Evolutionary conservation across 2,329 filamentous ascomycete species (phyloP), one percentile per base, ranked within the genome.

Genomic region (Hypoxylon sp.): DNA sequence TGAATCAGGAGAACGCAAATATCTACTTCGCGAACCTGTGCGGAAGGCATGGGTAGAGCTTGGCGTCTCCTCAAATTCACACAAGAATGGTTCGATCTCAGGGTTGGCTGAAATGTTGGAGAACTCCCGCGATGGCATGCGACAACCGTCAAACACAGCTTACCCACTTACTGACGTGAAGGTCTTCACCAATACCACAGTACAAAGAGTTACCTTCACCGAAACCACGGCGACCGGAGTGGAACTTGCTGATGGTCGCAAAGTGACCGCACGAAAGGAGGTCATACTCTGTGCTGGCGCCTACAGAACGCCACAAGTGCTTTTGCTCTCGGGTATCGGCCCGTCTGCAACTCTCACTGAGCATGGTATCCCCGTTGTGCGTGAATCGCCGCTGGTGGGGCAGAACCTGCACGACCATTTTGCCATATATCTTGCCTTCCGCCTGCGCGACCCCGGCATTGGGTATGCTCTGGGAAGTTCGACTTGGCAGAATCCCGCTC

Each of bases 31-130:
- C 5, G 77, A 81, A 1, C 69, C 76, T 0, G 68, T 82, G 0
- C 73, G 75, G n/a, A 70, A 73, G 10, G 79, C 81, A 3, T 85
- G 82, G 82, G 70, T 74, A 6, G 82, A 84, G 68, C 79, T 83
- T 10, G 79, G 82, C 1, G 75, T 80, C 44, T 64, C 70, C 40
- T 72, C 73, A 0, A 72, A 77, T 8, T 61, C 74, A 0, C 70
- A 80, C 4, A 77, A 79, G 17, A 35, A 76, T 48, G 78, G 77
- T 3, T 22, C 72, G 0, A 79, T 77, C 49, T 70, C 77, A 5
- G 78, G 78, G 3, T 76, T 83, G 35, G 71, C 73, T 6, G 79
- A 79, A 57, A 75, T 81, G 49, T 72, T 49, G 6, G 73, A 76
- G 56, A 75, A 73, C 60, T 66, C 57, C 10, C n/a, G n/a, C 48